A percentile compares a stretch with the other conserved stretches of the same genome.
Conservation (phyloP, 169 alveolate species). For the Cryptosporidium muris region DNA sequence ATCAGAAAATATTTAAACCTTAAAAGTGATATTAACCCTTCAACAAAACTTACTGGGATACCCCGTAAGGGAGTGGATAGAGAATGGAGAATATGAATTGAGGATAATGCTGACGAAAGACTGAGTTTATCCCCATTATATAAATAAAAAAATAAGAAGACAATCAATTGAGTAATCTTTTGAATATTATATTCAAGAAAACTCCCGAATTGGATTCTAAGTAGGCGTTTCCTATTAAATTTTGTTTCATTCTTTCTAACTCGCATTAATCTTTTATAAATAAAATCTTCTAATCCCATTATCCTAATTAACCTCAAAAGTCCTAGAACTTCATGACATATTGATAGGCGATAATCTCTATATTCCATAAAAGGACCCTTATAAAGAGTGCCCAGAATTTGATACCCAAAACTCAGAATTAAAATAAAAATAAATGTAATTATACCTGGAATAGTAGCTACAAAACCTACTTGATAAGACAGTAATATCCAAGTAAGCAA, state of each 20-base stretch:
- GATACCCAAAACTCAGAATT: conserved; percentile 47
- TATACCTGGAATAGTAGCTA: conserved; percentile 58
- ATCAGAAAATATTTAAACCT: conserved; percentile 26
- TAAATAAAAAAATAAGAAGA: conserved; percentile 27
- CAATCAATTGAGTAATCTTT: conserved; percentile 54
- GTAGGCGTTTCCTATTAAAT: conserved; percentile 32
- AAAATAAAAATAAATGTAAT: conserved; percentile 28
- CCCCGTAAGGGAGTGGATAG: conserved; percentile 64
- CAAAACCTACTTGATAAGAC: conserved; percentile 44
- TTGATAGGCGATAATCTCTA: conserved; percentile 38
- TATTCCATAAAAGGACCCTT: conserved; percentile 63
- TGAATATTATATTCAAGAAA: conserved; percentile 60
- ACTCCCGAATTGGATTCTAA: conserved; percentile 66
- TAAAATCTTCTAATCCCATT: conserved; percentile 61
- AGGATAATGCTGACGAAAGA: conserved; percentile 40
- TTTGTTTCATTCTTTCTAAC: conserved; percentile 26
- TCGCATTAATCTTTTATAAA: neutral
- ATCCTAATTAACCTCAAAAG: conserved; percentile 34
- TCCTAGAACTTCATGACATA: conserved; percentile 63
- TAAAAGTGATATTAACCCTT: conserved; percentile 55
- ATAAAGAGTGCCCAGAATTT: conserved; percentile 38
- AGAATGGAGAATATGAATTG: conserved; percentile 61
- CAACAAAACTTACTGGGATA: conserved; percentile 63
- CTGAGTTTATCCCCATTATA: conserved; percentile 20
- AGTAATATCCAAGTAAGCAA: conserved; percentile 52